Evolutionary conservation across 2,329 filamentous ascomycete species (phyloP).

Genomic region (Colletotrichum eremochloae): DNA sequence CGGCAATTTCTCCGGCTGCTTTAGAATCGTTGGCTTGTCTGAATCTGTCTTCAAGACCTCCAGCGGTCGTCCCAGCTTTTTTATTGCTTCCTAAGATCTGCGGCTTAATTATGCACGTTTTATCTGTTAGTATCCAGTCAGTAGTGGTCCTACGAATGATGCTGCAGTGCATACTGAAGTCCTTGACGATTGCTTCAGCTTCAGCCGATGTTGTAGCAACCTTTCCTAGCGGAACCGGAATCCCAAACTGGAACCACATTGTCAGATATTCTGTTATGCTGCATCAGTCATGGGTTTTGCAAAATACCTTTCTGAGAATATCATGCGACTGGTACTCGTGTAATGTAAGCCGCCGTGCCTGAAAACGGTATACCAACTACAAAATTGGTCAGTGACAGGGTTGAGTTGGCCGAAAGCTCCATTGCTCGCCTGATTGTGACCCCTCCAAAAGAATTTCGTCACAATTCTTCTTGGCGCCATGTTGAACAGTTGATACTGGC

Average conservation of each 20-base stretch:
- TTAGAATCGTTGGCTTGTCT: conserved; percentile 37
- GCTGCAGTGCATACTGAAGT: conserved; percentile 44
- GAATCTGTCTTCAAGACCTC: conserved; percentile 15
- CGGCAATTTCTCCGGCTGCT: conserved; percentile 43
- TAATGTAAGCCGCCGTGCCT: conserved; percentile 14
- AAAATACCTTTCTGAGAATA: conserved; percentile 21
- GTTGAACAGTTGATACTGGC: too few species aligned
- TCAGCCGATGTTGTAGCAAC: conserved; percentile 45
- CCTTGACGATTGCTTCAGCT: conserved; percentile 42
- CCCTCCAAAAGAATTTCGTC: background rate
- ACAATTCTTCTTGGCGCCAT: background rate
- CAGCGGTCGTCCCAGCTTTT: background rate
- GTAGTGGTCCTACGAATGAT: too few species aligned
- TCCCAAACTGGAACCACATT: conserved; percentile 43
- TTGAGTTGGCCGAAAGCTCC: too few species aligned
- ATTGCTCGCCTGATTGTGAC: background rate
- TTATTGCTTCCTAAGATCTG: conserved; percentile 44
- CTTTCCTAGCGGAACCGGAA: conserved; percentile 46
- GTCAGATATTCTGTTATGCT: background rate
- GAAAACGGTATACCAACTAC: background rate
- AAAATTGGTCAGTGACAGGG: background rate
- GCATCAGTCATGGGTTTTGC: too few species aligned
- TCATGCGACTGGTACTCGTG: conserved; percentile 15
- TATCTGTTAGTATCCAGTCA: conserved; percentile 38
- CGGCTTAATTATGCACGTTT: conserved; percentile 46